Percentiles rank a stretch among this genome's conserved stretches.
Evolutionary conservation across 2,329 filamentous ascomycete species (phyloP).

Genomic region (Mollisiaceae sp.): DNA sequence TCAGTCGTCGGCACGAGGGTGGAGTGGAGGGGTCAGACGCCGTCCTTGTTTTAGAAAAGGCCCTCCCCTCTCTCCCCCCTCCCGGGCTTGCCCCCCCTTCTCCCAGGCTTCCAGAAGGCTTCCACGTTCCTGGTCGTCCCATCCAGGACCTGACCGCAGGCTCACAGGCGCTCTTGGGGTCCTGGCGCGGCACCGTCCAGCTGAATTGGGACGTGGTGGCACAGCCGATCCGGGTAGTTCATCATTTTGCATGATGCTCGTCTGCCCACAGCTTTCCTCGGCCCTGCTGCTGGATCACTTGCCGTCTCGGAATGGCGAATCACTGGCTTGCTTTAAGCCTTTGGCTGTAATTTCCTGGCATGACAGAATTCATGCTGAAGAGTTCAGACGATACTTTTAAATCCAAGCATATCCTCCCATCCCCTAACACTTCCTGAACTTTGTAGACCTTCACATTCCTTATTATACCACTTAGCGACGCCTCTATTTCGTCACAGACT

Average conservation of each 20-base stretch:
- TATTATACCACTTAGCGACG: conserved; percentile 21
- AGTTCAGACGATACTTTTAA: conserved; percentile 44
- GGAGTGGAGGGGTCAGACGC: neutral
- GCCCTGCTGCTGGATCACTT: conserved; percentile 43
- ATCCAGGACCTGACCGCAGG: neutral
- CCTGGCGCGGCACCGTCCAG: neutral
- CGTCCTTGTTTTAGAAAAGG: conserved; percentile 1
- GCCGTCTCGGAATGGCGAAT: conserved; percentile 55
- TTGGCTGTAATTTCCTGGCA: conserved; percentile 19
- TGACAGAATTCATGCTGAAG: conserved; percentile 35
- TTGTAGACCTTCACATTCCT: conserved; percentile 25
- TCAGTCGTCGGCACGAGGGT: neutral
- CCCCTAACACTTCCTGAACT: conserved; percentile 28
- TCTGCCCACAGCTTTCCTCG: neutral
- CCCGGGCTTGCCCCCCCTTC: neutral
- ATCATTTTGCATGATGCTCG: conserved; percentile 2
- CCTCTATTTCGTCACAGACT: conserved; percentile 21
- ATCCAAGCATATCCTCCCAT: conserved; percentile 36
- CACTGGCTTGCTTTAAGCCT: conserved; percentile 52
- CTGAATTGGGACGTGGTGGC: too few relatives aligned
- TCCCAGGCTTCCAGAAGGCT: neutral
- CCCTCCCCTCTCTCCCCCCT: too few relatives aligned
- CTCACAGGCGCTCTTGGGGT: conserved; percentile 1
- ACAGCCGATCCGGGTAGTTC: neutral
- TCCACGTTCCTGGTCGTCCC: conserved; percentile 2